phyloP scores from a whole-genome alignment of 192 early-diverging fungal genomes.

The Linnemannia elongata region DNA sequence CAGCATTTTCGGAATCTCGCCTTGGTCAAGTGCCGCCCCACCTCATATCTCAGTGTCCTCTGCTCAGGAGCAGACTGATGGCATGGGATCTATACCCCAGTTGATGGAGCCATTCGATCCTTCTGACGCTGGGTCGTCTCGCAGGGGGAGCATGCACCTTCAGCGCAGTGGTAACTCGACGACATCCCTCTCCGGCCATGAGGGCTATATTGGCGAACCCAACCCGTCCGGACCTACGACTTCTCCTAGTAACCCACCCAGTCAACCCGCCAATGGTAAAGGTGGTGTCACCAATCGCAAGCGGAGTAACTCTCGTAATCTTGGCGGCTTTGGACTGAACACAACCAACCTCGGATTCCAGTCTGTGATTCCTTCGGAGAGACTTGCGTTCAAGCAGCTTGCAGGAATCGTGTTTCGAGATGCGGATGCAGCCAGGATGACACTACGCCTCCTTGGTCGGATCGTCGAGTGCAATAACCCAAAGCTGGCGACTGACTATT shows the following conservation, averaged over 20 bases:
- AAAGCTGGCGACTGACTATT: conserved; percentile 52
- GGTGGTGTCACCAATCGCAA: conserved; percentile 38
- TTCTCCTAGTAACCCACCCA: not conserved
- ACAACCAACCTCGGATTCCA: conserved; percentile 52
- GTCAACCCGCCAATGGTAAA: conserved; percentile 22
- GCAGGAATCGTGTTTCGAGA: conserved; percentile 58
- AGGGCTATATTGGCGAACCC: not conserved
- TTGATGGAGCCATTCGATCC: conserved; percentile 24
- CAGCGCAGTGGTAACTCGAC: conserved; percentile 33
- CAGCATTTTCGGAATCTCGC: conserved; percentile 48
- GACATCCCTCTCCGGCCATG: conserved; percentile 7
- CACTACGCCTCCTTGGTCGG: conserved; percentile 45
- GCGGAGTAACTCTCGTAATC: conserved; percentile 57
- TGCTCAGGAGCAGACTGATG: conserved; percentile 18
- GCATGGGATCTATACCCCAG: not conserved
- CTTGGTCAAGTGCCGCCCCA: conserved; percentile 36
- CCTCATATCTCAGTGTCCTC: conserved; percentile 34
- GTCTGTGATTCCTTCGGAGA: conserved; percentile 40
- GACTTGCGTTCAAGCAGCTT: conserved; percentile 46
- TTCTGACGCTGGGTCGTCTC: conserved; percentile 22
- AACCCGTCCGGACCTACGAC: conserved; percentile 2
- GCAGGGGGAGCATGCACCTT: conserved; percentile 27
- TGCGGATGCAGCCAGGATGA: conserved; percentile 58
- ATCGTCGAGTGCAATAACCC: conserved; percentile 53
- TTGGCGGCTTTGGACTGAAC: conserved; percentile 58